Evolutionary conservation across 83 land plant genomes (phyloP).

Genomic region (Picea abies): DNA sequence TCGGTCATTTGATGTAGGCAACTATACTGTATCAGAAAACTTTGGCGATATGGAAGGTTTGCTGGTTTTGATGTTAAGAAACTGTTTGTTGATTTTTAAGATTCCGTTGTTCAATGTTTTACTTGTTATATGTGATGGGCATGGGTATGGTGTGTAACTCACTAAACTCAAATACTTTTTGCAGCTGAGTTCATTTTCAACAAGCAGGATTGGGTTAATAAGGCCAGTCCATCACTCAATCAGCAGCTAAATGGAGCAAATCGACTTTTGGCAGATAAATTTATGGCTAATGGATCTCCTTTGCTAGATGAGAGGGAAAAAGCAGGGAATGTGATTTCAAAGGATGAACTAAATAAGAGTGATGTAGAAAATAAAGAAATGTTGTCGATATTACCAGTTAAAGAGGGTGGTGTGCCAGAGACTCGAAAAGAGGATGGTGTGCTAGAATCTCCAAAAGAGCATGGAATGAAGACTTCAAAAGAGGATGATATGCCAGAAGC

Average conservation of each 20-base stretch:
- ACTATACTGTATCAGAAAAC: conserved; percentile 18
- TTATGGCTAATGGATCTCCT: background rate
- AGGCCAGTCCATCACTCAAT: background rate
- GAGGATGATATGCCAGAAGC: background rate
- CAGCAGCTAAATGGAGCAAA: background rate
- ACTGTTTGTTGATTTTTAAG: background rate
- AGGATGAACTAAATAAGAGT: background rate
- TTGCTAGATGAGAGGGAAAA: background rate
- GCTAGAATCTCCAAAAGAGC: background rate
- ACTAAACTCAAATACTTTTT: background rate
- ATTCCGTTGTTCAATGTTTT: background rate
- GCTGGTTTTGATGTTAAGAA: background rate
- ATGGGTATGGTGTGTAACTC: background rate
- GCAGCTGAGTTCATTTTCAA: conserved; percentile 7
- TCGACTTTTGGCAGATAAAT: background rate
- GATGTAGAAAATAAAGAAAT: background rate
- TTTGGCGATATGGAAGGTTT: conserved; percentile 7
- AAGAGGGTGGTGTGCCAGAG: background rate
- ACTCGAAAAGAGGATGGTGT: background rate
- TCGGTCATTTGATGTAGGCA: conserved; percentile 56
- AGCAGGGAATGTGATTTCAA: no score
- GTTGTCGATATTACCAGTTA: background rate
- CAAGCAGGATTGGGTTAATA: conserved; percentile 17
- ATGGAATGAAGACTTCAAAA: no score
- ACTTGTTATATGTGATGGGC: background rate